Base-by-base conservation (phyloP, 2,329 filamentous ascomycete species). In the Davidsoniella neocaledoniae region DNA sequence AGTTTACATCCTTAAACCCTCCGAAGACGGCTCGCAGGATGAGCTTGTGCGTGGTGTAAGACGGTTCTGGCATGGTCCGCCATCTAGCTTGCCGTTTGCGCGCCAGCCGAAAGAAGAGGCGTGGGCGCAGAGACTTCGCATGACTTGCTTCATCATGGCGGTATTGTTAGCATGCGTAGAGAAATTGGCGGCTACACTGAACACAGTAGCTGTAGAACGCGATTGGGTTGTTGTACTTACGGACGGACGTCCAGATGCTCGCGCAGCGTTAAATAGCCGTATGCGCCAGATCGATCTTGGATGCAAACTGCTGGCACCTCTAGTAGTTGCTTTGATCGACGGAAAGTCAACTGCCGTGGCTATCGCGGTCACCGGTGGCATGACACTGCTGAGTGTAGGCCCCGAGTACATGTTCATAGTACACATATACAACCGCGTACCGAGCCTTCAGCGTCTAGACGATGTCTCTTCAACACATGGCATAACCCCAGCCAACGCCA, bases 131-230 rank as follows among this genome's bases (percentile, higher is more conserved):
- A 19, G 41, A 14, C 21, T 43, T 14, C 39, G 39, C 39, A 19
- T 16, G 16, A 8, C 39, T 17, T 42, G 16, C 39, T 62, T 72
- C 38, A 59, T 57, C 0, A 29, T 62, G 0, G 51, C 69, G 2
- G 67, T 72, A 0, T 16, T 74, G 0, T 63, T 85, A 42, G 79
- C 79, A 0, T 83, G 81, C 50, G 57, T 80, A 1, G 83, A 87
- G 62, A 87, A 86, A 59, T 61, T 85, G 7, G 70, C 68, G 12
- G 70, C 77, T 1, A 69, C 79, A 5, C 69, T 77, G 60, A 86
- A 86, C 58, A 68, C 75, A 0, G 73, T 86, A 1, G 68, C 82
- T 0, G 71, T 87, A 0, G 83, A 86, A 60, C 68, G 77, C 57
- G 83, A 87, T 56, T 86, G 82, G 81, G 70, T 76, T 3, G 68